Conservation (phyloP, 2,329 filamentous ascomycete genomes). For the Stagonosporopsis vannaccii region DNA sequence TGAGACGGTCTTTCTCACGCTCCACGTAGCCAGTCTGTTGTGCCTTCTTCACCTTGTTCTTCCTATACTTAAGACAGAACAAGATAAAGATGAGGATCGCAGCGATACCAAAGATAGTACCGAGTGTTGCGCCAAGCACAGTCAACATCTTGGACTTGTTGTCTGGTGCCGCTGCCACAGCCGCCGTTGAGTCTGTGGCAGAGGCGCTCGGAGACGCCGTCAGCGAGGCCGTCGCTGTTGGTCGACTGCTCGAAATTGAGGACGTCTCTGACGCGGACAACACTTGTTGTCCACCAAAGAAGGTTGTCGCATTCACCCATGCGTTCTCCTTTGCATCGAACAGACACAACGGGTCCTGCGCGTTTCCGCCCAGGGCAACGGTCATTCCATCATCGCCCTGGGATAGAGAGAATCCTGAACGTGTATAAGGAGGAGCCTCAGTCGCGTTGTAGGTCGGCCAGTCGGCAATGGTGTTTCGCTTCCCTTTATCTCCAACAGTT, state of each 20-base stretch:
- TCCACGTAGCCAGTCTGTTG: slow-evolving; percentile 63
- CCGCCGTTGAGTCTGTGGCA: slow-evolving; percentile 47
- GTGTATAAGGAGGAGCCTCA: slow-evolving; percentile 69
- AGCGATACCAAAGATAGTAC: slow-evolving; percentile 78
- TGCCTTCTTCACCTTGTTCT: slow-evolving; percentile 65
- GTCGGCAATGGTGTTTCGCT: slow-evolving; percentile 64
- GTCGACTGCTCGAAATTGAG: slow-evolving; percentile 44
- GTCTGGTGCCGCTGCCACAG: slow-evolving; percentile 37
- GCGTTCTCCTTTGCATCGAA: slow-evolving; percentile 78
- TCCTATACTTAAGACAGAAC: slow-evolving; percentile 68
- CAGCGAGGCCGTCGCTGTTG: slow-evolving; percentile 27
- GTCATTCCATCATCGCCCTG: slow-evolving; percentile 70
- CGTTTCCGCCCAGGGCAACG: slow-evolving; percentile 76
- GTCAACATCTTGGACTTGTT: slow-evolving; percentile 60
- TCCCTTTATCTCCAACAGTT: slow-evolving; percentile 56
- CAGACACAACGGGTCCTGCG: slow-evolving; percentile 72
- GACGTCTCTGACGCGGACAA: slow-evolving; percentile 35
- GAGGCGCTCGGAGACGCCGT: slow-evolving; percentile 27
- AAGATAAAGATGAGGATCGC: slow-evolving; percentile 75
- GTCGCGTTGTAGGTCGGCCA: slow-evolving; percentile 84
- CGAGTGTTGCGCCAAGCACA: slow-evolving; percentile 82
- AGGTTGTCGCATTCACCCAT: slow-evolving; percentile 75
- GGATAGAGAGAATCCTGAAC: slow-evolving; percentile 76
- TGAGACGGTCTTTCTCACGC: slow-evolving; percentile 52
- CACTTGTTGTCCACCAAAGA: slow-evolving; percentile 62